These are phyloP conservation scores for Pseudogymnoascus sp. DNA, from an alignment of 2,329 filamentous ascomycete genomes.

Conservation along the genomic window DNA sequence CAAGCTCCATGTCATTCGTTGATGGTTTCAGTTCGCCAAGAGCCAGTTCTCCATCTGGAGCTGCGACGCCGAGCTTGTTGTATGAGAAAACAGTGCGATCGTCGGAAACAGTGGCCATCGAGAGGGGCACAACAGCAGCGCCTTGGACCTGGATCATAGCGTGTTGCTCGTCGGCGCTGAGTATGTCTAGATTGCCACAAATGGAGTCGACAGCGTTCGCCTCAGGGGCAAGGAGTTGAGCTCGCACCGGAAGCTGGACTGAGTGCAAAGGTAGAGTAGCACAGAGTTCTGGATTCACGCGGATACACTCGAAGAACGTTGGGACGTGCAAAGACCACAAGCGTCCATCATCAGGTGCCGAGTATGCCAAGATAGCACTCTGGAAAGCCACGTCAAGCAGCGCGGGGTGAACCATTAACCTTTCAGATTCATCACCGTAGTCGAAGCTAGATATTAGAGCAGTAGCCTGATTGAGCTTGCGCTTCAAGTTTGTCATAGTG, in stretches of 20 bases:
- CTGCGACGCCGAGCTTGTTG: constrained; percentile 15
- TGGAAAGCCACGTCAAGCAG: constrained; percentile 11
- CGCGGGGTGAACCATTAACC: constrained; percentile 3
- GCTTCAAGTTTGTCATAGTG: constrained; percentile 11
- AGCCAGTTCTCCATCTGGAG: constrained; percentile 15
- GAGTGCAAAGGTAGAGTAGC: not conserved
- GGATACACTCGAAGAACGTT: constrained; percentile 18
- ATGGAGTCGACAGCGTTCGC: constrained; percentile 11
- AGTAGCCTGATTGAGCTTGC: constrained; percentile 13
- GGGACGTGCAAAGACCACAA: constrained; percentile 21
- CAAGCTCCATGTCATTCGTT: constrained; percentile 13
- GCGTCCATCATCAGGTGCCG: constrained; percentile 18
- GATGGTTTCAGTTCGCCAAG: constrained; percentile 15
- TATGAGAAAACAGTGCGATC: constrained; percentile 22
- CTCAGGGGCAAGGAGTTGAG: constrained; percentile 10
- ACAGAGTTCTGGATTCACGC: constrained; percentile 18
- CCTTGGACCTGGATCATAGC: constrained; percentile 22
- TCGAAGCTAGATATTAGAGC: not conserved
- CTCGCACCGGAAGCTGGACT: constrained; percentile 5
- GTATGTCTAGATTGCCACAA: constrained; percentile 8
- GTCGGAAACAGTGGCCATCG: constrained; percentile 16
- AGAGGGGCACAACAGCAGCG: constrained; percentile 17
- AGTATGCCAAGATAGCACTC: constrained; percentile 31
- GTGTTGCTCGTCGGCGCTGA: not conserved
- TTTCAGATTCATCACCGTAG: not conserved